Percentiles rank a stretch among this genome's conserved stretches.
phyloP scores from a whole-genome alignment of 768 basidiomycete species.

The Calocera viscosa region DNA sequence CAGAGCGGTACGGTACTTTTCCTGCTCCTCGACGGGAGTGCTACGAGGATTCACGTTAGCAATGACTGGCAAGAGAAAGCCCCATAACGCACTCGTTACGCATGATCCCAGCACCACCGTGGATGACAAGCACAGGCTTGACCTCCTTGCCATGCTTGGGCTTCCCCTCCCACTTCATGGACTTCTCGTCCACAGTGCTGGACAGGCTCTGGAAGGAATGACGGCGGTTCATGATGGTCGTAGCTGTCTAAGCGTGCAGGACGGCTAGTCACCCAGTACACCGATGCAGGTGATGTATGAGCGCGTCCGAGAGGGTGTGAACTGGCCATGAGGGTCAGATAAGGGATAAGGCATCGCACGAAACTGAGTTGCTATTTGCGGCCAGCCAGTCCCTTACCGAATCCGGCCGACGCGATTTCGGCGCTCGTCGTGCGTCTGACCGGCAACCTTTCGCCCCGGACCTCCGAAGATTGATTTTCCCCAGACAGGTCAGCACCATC shows the following conservation, averaged over 20 bases:
- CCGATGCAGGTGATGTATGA: not conserved
- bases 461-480: not conserved
- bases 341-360: not conserved
- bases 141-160: not conserved
- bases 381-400: constrained; percentile 4
- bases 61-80: not conserved
- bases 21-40: constrained; percentile 44
- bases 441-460: not conserved
- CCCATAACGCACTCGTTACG: constrained; percentile 21
- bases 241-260: not conserved
- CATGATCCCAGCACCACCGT: constrained; percentile 73
- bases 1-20: constrained; percentile 46
- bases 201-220: constrained; percentile 3
- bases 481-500: no score
- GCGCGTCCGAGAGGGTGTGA: not conserved
- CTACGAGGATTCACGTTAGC: constrained; percentile 23
- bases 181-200: not conserved
- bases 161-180: not conserved
- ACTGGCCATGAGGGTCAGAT: constrained; percentile 3
- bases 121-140: constrained; percentile 47
- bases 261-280: not conserved
- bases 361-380: constrained; percentile 2
- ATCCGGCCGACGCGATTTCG: not conserved
- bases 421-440: not conserved
- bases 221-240: constrained; percentile 1